Conservation (phyloP, 1,284 basidiomycete genomes). For the Inonotus obliquus region DNA sequence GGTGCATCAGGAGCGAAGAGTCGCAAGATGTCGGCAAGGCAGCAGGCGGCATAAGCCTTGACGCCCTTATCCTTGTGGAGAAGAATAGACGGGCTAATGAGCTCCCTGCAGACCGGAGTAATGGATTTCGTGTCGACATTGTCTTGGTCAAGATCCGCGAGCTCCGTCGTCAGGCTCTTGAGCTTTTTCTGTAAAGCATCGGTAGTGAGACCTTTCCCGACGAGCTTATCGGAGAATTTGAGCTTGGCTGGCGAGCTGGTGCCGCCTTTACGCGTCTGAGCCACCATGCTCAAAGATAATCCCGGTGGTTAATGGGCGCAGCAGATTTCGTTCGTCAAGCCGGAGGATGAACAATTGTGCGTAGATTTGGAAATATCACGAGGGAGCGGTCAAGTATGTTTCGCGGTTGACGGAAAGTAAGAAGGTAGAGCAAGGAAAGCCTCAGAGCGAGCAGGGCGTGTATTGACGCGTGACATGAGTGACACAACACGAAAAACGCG, state of each 20-base stretch:
- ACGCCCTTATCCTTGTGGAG: conserved; percentile 94
- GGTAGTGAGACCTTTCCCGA: conserved; percentile 63
- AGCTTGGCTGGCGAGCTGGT: conserved; percentile 55
- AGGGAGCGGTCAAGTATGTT: background rate
- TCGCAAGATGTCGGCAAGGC: conserved; percentile 89
- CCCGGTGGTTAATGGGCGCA: background rate
- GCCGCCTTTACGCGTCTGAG: conserved; percentile 59
- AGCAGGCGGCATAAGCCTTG: conserved; percentile 91
- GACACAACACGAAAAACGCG: conserved; percentile 2
- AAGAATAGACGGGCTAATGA: conserved; percentile 76
- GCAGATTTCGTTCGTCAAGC: background rate
- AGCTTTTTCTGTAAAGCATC: conserved; percentile 83
- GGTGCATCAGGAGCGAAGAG: conserved; percentile 97
- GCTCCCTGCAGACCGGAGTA: conserved; percentile 66
- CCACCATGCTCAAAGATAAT: conserved; percentile 30
- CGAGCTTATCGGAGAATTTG: conserved; percentile 73
- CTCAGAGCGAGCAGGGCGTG: background rate
- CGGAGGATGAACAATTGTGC: background rate
- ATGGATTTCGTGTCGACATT: conserved; percentile 73
- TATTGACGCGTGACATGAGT: background rate
- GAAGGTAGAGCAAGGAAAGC: background rate
- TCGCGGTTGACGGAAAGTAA: background rate
- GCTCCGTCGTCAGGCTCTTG: conserved; percentile 75
- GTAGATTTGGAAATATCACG: background rate
- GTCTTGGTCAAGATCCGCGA: conserved; percentile 87